Conservation (phyloP, 2,329 filamentous ascomycete genomes). For the Fusarium sp. region DNA sequence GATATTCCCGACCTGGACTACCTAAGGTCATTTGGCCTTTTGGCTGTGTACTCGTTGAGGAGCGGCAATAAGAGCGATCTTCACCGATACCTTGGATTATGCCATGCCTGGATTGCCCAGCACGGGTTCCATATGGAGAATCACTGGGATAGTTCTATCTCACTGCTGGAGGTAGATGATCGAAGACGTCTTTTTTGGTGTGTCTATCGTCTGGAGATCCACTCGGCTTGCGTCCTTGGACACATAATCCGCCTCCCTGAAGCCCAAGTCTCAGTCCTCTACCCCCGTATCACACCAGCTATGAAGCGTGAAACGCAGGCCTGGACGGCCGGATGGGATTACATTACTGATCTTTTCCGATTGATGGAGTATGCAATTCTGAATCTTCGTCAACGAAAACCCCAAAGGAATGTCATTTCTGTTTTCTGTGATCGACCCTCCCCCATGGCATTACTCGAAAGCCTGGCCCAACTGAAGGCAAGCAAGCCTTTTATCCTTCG, state of each 20-base stretch:
- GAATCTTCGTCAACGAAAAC: not conserved
- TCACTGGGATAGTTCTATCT: not conserved
- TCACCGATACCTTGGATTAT: not conserved
- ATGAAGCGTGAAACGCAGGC: conserved; percentile 3
- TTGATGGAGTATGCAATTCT: conserved; percentile 1
- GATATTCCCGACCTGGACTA: not conserved
- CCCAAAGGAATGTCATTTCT: not conserved
- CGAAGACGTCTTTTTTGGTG: not conserved
- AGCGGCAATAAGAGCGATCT: not conserved
- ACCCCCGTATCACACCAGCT: conserved; percentile 1
- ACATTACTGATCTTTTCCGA: not conserved
- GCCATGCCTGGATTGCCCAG: not conserved
- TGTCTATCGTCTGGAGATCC: not conserved
- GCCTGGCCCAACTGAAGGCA: not conserved
- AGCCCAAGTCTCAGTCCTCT: not conserved
- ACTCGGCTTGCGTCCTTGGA: not conserved
- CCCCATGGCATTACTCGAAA: not conserved
- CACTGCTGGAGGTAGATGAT: not conserved
- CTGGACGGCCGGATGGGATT: conserved; percentile 8
- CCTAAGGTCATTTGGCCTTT: not conserved
- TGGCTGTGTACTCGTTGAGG: not conserved
- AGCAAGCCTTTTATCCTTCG: not conserved
- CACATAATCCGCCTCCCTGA: not conserved
- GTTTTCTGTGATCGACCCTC: not conserved
- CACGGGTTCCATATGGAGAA: not conserved